These are phyloP conservation scores for Hemisphaericaspora nanyangensis DNA, from an alignment of 805 yeast species.

Conservation along the genomic window DNA sequence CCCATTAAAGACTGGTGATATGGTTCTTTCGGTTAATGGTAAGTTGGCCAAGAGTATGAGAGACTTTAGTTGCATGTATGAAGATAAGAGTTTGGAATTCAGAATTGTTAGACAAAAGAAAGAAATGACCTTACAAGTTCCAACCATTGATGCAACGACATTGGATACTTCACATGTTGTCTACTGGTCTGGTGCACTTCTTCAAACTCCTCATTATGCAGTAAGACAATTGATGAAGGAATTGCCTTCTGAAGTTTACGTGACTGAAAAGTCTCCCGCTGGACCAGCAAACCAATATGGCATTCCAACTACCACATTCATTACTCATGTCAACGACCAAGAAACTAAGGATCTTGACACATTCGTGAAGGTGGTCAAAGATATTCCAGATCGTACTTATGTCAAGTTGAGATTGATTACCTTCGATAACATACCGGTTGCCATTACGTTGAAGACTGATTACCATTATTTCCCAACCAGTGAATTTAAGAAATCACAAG, in stretches of 20 bases:
- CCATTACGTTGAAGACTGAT: conserved; percentile 79
- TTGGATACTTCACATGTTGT: conserved; percentile 64
- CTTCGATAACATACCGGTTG: conserved; percentile 83
- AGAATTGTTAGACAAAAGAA: conserved; percentile 69
- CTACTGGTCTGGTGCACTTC: conserved; percentile 77
- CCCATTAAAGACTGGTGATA: conserved; percentile 64
- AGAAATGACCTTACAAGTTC: conserved; percentile 57
- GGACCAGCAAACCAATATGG: conserved; percentile 86
- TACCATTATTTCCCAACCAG: conserved; percentile 84
- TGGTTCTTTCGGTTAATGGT: conserved; percentile 67
- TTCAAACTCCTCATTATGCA: conserved; percentile 91
- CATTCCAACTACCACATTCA: conserved; percentile 73
- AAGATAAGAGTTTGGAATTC: conserved; percentile 45
- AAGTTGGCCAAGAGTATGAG: conserved; percentile 60
- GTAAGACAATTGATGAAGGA: conserved; percentile 78
- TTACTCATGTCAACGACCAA: conserved; percentile 81
- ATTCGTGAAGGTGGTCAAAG: conserved; percentile 62
- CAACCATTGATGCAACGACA: conserved; percentile 57
- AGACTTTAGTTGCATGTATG: conserved; percentile 55
- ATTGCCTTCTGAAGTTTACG: conserved; percentile 81
- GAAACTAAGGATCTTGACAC: conserved; percentile 68
- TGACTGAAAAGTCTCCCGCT: conserved; percentile 69
- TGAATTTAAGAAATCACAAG: conserved; percentile 49
- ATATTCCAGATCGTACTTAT: conserved; percentile 75
- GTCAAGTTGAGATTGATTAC: conserved; percentile 78